Evolutionary conservation across 2,329 filamentous ascomycete genomes (phyloP), one percentile per base, ranked within the genome.

Genomic region (Rhexocercosporidium sp.): DNA sequence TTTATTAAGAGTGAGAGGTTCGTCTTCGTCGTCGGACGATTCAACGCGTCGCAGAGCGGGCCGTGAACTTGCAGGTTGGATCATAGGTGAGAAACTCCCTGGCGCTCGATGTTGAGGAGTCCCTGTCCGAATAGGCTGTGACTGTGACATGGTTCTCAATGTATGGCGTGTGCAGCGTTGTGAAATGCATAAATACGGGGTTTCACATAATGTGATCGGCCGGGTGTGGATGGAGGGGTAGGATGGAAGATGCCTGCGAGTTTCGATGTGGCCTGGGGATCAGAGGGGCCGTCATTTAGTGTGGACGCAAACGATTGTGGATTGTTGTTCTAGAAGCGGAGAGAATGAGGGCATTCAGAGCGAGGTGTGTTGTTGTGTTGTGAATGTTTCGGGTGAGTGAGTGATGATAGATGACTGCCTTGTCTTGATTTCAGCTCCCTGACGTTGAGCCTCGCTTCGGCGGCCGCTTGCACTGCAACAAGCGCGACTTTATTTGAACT

Each of bases 1-100:
- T 78, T 84, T 88, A 74, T 79, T 73, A 70, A 85, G 75, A 70
- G 78, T 79, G 63, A 86, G 79, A 41, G 81, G 77, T 47, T 71
- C 65, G 29, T 84, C 83, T 64, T 85, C 83, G 72, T 65, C 64
- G n/a, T 80, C 79, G 1, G 82, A 81, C 41, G 83, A 82, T 62
- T 84, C 83, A 65, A 83, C 81, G 63, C 80, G 78, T 37, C 79
- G 79, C 64, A 81, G 78, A 64, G 78, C 75, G 61, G 81, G 80
- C 66, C 80, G 78, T 53, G 79, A 72, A 47, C 62, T 61, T 73
- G 75, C 76, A 69, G 69, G 80, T 68, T 78, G 80, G 51, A 75
- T 66, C 44, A 74, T 67, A 49, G 75, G 72, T 41, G 75, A 76
- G 64, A 77, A 77, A 68, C 75, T 77, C 59, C 75, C 76, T 59